These are phyloP conservation scores for Adansonia madagascariensis DNA, from an alignment of 441 rosid genomes.

Conservation along the genomic window DNA sequence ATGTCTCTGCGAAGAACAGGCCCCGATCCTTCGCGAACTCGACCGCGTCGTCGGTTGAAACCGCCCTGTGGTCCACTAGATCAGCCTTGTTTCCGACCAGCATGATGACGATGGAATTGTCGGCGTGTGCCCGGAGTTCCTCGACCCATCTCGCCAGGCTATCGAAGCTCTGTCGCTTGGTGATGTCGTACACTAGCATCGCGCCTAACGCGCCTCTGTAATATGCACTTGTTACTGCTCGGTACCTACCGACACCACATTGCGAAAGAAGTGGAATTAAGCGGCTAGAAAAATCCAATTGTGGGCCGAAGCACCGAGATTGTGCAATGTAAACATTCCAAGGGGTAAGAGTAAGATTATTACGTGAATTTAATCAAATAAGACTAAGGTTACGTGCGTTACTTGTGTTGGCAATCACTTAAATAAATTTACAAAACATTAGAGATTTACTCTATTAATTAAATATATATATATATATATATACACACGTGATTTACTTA, in stretches of 20 bases:
- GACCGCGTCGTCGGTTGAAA: constrained; percentile 52
- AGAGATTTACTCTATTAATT: too few relatives aligned
- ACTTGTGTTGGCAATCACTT: too few relatives aligned
- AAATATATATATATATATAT: too few relatives aligned
- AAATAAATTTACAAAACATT: too few relatives aligned
- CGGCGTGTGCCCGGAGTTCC: constrained; percentile 73
- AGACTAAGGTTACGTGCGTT: too few relatives aligned
- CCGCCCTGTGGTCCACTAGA: constrained; percentile 48
- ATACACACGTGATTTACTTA: too few relatives aligned
- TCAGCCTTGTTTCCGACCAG: constrained; percentile 64
- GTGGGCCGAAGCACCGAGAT: background rate
- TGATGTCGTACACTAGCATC: constrained; percentile 63
- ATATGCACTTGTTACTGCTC: constrained; percentile 67
- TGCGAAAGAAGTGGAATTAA: background rate
- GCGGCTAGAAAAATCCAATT: background rate
- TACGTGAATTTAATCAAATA: background rate
- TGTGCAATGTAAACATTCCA: too few relatives aligned
- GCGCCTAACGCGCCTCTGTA: constrained; percentile 68
- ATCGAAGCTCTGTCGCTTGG: constrained; percentile 54
- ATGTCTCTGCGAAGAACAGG: constrained; percentile 59
- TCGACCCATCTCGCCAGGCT: constrained; percentile 64
- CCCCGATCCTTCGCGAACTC: constrained; percentile 59
- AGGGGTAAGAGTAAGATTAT: background rate
- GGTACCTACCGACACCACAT: constrained; percentile 47
- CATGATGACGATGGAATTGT: constrained; percentile 60